A percentile compares a stretch with the other conserved stretches of the same genome.
phyloP scores from a whole-genome alignment of 352 stramenopile species.

The Phytophthora sp. region DNA sequence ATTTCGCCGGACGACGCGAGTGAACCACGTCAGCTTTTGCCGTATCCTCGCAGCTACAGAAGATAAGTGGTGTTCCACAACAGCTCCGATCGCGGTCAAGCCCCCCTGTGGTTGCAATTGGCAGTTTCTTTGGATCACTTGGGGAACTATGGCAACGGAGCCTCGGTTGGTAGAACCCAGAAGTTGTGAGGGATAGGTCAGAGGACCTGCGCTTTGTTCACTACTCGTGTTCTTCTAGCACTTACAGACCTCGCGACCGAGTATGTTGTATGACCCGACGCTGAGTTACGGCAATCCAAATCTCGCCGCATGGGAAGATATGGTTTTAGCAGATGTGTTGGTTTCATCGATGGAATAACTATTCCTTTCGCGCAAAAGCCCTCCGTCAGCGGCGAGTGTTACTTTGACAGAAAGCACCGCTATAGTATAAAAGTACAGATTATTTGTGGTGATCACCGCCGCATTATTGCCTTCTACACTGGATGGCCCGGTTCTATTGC shows the following conservation, averaged over 20 bases:
- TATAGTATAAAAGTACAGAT: constrained; percentile 28
- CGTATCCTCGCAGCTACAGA: neutral
- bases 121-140: neutral
- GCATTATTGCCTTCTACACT: constrained; percentile 11
- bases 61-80: neutral
- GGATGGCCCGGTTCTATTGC: constrained; percentile 21
- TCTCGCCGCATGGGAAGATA: neutral
- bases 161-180: neutral
- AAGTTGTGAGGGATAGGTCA: neutral
- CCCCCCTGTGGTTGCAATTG: neutral
- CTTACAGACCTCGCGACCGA: neutral
- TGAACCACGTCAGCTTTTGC: neutral
- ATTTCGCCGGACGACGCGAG: neutral
- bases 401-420: constrained; percentile 21
- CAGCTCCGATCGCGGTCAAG: neutral
- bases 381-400: constrained; percentile 5
- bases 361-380: constrained; percentile 21
- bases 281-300: neutral
- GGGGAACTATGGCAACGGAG: neutral
- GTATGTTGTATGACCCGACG: neutral
- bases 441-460: constrained; percentile 10
- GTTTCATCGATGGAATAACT: constrained; percentile 23
- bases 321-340: constrained; percentile 3
- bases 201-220: neutral
- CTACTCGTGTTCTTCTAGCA: neutral